Conservation (phyloP, 2,329 filamentous ascomycete genomes). For the Neonectria hederae region DNA sequence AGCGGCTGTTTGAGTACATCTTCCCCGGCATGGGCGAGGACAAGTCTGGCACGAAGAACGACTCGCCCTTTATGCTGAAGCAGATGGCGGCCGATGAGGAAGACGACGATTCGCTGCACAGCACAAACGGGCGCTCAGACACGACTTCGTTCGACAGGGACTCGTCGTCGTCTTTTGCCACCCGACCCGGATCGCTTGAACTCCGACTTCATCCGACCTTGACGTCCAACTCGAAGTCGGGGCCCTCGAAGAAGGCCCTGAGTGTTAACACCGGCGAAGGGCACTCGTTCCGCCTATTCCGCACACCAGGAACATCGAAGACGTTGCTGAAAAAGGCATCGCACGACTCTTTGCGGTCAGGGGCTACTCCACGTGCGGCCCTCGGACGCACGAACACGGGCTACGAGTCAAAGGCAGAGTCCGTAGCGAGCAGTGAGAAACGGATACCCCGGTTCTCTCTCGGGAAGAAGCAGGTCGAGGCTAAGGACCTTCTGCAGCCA, state of each 20-base stretch:
- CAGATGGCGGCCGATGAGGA: conserved; percentile 54
- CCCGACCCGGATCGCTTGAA: conserved; percentile 79
- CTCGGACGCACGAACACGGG: conserved; percentile 59
- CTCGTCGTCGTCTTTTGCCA: conserved; percentile 60
- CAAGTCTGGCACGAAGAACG: conserved; percentile 60
- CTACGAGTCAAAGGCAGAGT: conserved; percentile 53
- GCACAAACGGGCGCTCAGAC: conserved; percentile 50
- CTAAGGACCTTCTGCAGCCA: conserved; percentile 68
- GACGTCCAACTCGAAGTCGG: conserved; percentile 60
- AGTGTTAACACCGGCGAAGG: conserved; percentile 61
- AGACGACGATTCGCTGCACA: conserved; percentile 55
- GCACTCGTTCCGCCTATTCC: conserved; percentile 63
- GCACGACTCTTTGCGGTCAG: conserved; percentile 63
- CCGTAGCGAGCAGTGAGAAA: conserved; percentile 52
- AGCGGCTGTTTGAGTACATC: conserved; percentile 95
- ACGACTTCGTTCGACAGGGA: conserved; percentile 56
- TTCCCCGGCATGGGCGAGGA: conserved; percentile 84
- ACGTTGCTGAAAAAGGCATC: conserved; percentile 63
- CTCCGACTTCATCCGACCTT: conserved; percentile 85
- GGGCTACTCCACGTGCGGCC: conserved; percentile 52
- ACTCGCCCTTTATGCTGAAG: conserved; percentile 68
- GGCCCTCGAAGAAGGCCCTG: conserved; percentile 56
- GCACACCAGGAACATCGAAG: conserved; percentile 54
- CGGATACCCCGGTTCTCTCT: conserved; percentile 66
- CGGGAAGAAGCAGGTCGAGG: conserved; percentile 55